These are phyloP conservation scores for Physaria fendleri DNA, from an alignment of 345 rosid species.

Conservation along the genomic window DNA sequence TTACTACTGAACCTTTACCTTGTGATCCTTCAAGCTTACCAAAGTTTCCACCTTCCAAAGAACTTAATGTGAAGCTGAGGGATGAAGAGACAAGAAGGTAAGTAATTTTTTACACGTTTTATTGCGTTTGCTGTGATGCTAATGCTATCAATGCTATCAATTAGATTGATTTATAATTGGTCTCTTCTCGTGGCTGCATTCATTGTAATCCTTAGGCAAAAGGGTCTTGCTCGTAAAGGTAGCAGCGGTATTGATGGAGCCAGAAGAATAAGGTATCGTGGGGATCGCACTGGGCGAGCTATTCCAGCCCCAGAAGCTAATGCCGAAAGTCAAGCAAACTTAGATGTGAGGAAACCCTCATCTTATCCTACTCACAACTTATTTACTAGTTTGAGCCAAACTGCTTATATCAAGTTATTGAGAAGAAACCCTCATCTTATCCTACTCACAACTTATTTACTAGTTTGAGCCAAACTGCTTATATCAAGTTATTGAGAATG, in stretches of 20 bases:
- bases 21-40: slow-evolving; percentile 88
- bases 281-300: slow-evolving; percentile 54
- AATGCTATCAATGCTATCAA: background rate
- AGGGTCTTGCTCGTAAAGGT: slow-evolving; percentile 44
- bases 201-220: slow-evolving; percentile 40
- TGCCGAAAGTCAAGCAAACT: slow-evolving; percentile 67
- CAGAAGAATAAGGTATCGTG: slow-evolving; percentile 40
- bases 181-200: slow-evolving; percentile 19
- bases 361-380: background rate
- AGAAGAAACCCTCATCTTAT: too few species aligned
- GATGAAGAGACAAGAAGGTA: slow-evolving; percentile 86
- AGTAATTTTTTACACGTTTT: background rate
- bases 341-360: slow-evolving; percentile 38
- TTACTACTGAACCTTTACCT: slow-evolving; percentile 67
- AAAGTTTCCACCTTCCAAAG: slow-evolving; percentile 88
- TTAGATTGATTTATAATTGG: background rate
- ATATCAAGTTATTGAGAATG: background rate
- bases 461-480: background rate
- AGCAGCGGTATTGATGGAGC: slow-evolving; percentile 49
- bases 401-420: background rate
- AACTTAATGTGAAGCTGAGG: slow-evolving; percentile 72
- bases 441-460: background rate
- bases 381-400: background rate
- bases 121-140: slow-evolving; percentile 10
- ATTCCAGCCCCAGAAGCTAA: slow-evolving; percentile 88